Evolutionary conservation across 192 early-diverging fungal genomes (phyloP).

Genomic region (Podila minutissima): DNA sequence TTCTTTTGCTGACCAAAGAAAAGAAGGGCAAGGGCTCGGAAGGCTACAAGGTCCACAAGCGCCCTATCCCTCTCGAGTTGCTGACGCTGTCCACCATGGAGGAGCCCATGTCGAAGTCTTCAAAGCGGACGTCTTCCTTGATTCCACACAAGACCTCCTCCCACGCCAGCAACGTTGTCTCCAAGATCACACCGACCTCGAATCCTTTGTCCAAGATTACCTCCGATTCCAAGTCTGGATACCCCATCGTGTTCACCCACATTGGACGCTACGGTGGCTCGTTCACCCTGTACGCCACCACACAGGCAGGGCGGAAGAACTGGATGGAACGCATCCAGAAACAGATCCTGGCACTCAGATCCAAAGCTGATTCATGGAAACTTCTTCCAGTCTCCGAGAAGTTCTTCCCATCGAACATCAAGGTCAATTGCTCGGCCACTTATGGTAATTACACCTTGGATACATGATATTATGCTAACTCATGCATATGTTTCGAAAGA

Average conservation of each 20-base stretch:
- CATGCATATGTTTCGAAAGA: neutral
- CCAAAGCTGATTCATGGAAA: slow-evolving; percentile 63
- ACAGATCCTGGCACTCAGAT: slow-evolving; percentile 58
- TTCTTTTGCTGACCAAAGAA: slow-evolving; percentile 77
- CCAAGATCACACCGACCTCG: slow-evolving; percentile 37
- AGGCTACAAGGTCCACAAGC: slow-evolving; percentile 70
- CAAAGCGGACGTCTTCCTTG: slow-evolving; percentile 41
- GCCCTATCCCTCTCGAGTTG: slow-evolving; percentile 87
- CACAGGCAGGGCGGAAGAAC: slow-evolving; percentile 74
- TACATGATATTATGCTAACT: neutral
- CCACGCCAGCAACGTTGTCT: slow-evolving; percentile 23
- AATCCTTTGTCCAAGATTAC: slow-evolving; percentile 46
- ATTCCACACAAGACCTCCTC: slow-evolving; percentile 40
- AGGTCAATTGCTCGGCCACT: slow-evolving; percentile 64
- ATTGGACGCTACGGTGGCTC: slow-evolving; percentile 78
- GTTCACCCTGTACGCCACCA: slow-evolving; percentile 78
- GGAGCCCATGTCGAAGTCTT: slow-evolving; percentile 24
- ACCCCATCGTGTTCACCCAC: slow-evolving; percentile 79
- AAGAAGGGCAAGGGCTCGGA: slow-evolving; percentile 69
- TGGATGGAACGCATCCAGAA: slow-evolving; percentile 88
- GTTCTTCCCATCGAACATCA: slow-evolving; percentile 63
- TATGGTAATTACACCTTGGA: slow-evolving; percentile 50
- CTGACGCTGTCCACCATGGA: slow-evolving; percentile 72
- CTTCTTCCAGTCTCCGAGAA: slow-evolving; percentile 61
- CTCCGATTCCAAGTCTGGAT: slow-evolving; percentile 66